Base-by-base conservation (phyloP, 108 stramenopile species). In the Stephanodiscus triporus region DNA sequence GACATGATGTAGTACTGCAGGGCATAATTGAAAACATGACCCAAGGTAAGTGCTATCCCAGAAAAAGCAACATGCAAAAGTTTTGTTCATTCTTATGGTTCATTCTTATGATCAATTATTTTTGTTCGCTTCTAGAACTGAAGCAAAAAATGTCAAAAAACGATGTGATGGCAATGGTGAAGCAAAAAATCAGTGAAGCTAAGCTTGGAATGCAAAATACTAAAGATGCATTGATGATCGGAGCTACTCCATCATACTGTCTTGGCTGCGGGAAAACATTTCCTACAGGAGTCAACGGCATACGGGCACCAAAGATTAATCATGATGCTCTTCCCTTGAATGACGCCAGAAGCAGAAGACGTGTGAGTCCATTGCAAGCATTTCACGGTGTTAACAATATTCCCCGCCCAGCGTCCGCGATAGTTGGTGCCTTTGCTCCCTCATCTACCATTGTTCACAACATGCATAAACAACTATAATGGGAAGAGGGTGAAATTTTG, bases 191-290 rank as follows among this genome's bases (percentile, higher is more conserved):
- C 57, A 66, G 55, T 3, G 16, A 66, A 61, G 74, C 66, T 30
- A 75, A 75, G 32, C 24, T 67, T n/a, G 74, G 66, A 26, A 61
- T 75, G 4, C 74, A 75, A 60, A 75, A 60, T 30, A 75, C 74
- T 13, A 75, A 75, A 38, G 58, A 67, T 40, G 55, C 66, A 20
- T 57, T 75, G 57, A 75, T 75, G 74, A 67, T 75, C 6, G 74
- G 74, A 48, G 58, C 58, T 17, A 67, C 37, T 19, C 64, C 74
- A 20, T 65, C 64, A 32, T 64, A 36, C 47, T 75, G 74, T 38
- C 51, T 75, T 27, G 66, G 74, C 26, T 75, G 74, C 47, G 67
- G 36, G 37, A 65, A 75, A 16, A 1, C 47, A 20, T 75, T 75
- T 37, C 74, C 74, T 9, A 51, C 47, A 16, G 74, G 74, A 17